Evolutionary conservation across 2,329 filamentous ascomycete species (phyloP).

Genomic region (Pleomassaria siparia): DNA sequence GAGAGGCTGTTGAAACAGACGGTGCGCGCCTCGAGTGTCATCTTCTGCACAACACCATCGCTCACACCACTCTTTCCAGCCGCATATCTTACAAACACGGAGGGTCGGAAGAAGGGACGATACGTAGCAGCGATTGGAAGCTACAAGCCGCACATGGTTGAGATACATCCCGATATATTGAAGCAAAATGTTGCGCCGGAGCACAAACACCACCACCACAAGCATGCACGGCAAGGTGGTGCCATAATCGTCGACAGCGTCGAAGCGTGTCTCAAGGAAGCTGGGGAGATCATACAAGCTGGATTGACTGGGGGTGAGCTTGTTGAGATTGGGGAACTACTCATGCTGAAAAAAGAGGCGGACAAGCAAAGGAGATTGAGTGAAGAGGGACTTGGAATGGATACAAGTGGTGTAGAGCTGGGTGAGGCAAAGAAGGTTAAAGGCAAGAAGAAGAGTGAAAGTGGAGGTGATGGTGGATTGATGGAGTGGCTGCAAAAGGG

Average conservation of each 20-base stretch:
- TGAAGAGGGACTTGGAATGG: constrained; percentile 14
- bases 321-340: constrained; percentile 82
- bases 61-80: constrained; percentile 73
- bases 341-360: constrained; percentile 62
- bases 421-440: constrained; percentile 24
- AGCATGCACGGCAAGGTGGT: constrained; percentile 60
- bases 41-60: constrained; percentile 87
- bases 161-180: constrained; percentile 77
- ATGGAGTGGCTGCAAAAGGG: constrained; percentile 63
- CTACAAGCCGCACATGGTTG: constrained; percentile 73
- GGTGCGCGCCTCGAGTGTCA: constrained; percentile 71
- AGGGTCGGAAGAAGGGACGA: constrained; percentile 69
- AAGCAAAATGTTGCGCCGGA: constrained; percentile 60
- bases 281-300: constrained; percentile 83
- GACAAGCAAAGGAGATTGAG: constrained; percentile 36
- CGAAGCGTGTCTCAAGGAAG: constrained; percentile 76
- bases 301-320: constrained; percentile 72
- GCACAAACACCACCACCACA: constrained; percentile 65
- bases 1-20: constrained; percentile 68
- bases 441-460: constrained; percentile 10
- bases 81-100: constrained; percentile 69
- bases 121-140: constrained; percentile 74
- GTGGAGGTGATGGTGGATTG: constrained; percentile 44
- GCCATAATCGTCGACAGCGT: constrained; percentile 68
- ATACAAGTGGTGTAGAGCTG: constrained; percentile 26